Conservation (phyloP, 2,329 filamentous ascomycete species). For the Nannizziopsis arthrosporioides region DNA sequence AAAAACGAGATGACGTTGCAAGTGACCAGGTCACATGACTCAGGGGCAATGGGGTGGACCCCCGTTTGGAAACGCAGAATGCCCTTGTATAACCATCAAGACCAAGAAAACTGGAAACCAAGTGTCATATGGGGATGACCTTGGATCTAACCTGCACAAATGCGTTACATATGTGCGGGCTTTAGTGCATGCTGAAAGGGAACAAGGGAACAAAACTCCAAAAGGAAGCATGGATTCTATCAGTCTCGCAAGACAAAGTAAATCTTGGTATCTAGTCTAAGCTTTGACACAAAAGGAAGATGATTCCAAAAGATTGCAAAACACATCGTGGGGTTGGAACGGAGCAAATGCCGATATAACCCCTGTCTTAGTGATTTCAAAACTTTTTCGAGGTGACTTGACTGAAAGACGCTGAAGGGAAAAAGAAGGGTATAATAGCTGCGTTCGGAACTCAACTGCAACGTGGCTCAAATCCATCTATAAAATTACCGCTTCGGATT, state of each 20-base stretch:
- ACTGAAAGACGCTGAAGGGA: no score
- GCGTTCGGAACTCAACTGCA: no score
- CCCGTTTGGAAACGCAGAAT: no score
- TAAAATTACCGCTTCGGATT: no score
- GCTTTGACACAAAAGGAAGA: background rate
- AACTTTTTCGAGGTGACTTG: no score
- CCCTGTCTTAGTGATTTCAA: no score
- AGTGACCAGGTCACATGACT: no score
- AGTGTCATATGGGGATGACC: background rate
- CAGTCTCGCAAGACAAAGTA: background rate
- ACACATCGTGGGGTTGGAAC: background rate
- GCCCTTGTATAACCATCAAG: background rate
- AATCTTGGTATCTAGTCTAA: slow-evolving; percentile 4
- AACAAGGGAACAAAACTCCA: background rate
- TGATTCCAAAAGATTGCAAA: background rate
- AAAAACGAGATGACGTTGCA: no score
- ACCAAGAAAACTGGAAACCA: background rate
- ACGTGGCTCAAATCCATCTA: no score
- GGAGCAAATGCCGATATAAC: background rate
- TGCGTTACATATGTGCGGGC: background rate
- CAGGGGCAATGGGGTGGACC: no score
- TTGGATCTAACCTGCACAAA: slow-evolving; percentile 1
- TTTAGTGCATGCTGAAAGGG: background rate
- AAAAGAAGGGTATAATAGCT: no score
- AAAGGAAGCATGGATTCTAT: background rate